Conservation (phyloP, 2,329 filamentous ascomycete genomes). For the Pseudonectria foliicola region DNA sequence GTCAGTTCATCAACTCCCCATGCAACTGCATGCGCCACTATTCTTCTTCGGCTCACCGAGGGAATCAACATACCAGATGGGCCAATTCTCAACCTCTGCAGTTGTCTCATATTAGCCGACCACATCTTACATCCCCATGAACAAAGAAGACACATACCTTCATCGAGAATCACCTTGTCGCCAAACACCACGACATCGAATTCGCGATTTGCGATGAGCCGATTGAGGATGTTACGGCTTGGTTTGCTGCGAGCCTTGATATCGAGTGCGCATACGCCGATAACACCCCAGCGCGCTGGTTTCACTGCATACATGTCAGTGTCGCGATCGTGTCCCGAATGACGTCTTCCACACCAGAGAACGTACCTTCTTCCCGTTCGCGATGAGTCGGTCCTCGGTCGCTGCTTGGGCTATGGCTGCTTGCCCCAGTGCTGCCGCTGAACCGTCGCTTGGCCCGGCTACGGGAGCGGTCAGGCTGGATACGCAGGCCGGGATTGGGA, state of each 20-base stretch:
- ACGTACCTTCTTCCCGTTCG: constrained; percentile 50
- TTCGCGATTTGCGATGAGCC: constrained; percentile 80
- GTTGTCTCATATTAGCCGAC: constrained; percentile 3
- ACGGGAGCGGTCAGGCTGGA: constrained; percentile 51
- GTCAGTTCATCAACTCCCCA: constrained; percentile 19
- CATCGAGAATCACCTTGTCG: constrained; percentile 96
- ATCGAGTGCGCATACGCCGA: constrained; percentile 93
- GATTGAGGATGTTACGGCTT: constrained; percentile 90
- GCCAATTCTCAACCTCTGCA: constrained; percentile 85
- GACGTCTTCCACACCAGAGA: constrained; percentile 1
- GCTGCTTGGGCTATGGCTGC: constrained; percentile 72
- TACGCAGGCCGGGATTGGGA: constrained; percentile 29
- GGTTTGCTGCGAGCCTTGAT: constrained; percentile 95
- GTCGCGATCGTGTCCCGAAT: not conserved
- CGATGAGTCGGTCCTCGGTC: constrained; percentile 51
- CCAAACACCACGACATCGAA: constrained; percentile 98
- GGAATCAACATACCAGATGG: constrained; percentile 57
- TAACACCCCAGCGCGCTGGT: constrained; percentile 57
- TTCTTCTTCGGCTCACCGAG: constrained; percentile 30
- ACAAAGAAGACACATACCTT: constrained; percentile 46
- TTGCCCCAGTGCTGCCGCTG: constrained; percentile 74
- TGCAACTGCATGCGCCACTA: constrained; percentile 22
- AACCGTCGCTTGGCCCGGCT: constrained; percentile 68
- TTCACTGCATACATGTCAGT: constrained; percentile 36
- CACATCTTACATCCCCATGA: not conserved